Evolutionary conservation across 208 protist genomes (phyloP).

Genomic region (Angomonas deanei): DNA sequence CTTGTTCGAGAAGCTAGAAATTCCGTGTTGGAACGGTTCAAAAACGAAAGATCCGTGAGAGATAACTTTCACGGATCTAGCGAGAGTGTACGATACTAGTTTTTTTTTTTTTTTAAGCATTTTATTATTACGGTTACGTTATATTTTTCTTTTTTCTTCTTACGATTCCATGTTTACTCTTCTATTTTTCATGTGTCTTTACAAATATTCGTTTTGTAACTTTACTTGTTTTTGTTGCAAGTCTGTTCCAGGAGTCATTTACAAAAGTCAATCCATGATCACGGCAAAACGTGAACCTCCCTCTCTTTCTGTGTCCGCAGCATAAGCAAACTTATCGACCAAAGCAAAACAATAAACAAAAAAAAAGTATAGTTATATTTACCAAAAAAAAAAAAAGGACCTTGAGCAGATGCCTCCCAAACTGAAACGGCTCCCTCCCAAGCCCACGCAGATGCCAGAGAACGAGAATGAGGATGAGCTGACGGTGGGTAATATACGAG

Average conservation of each 20-base stretch:
- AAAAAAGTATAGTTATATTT: not conserved
- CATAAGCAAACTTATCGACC: not conserved
- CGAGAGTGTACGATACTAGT: conserved; percentile 1
- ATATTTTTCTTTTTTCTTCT: not conserved
- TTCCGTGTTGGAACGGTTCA: too few relatives aligned
- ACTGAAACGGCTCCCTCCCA: conserved; percentile 56
- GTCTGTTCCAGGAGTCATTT: conserved; percentile 6
- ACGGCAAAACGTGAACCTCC: not conserved
- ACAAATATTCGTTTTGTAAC: not conserved
- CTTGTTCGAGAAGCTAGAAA: not conserved
- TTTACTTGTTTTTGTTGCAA: conserved; percentile 1
- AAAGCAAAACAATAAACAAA: not conserved
- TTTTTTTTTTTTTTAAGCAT: conserved; percentile 6
- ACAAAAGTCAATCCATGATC: not conserved
- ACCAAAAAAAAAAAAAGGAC: not conserved
- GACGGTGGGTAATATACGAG: conserved; percentile 70
- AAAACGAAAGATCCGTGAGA: too few relatives aligned
- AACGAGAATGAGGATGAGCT: conserved; percentile 49
- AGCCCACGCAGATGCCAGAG: conserved; percentile 25
- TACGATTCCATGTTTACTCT: not conserved
- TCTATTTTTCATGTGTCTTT: conserved; percentile 4
- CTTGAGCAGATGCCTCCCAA: conserved; percentile 51
- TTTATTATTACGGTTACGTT: not conserved
- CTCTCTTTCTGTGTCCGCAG: conserved; percentile 4
- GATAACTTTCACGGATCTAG: too few relatives aligned